Conservation (phyloP, 2,329 filamentous ascomycete species). For the Fulvia fulva region DNA sequence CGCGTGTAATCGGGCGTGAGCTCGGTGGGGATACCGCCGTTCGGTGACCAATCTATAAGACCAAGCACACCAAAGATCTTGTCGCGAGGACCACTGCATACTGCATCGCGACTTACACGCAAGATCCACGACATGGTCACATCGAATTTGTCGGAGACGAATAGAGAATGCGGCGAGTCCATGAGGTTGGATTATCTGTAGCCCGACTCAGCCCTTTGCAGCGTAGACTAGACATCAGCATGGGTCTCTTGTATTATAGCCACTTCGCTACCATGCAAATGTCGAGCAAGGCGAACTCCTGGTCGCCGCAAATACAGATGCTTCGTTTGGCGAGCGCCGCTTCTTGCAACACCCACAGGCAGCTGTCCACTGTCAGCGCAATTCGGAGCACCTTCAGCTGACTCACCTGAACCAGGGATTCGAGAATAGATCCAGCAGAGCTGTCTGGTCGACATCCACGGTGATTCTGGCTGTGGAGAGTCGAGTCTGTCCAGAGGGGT, state of each 20-base stretch:
- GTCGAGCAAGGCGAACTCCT: neutral
- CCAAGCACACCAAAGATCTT: neutral
- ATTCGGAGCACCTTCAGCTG: too few species aligned
- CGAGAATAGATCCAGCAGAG: neutral
- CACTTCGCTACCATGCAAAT: neutral
- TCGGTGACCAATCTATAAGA: neutral
- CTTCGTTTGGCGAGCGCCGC: neutral
- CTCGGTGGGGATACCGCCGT: neutral
- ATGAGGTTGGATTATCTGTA: neutral
- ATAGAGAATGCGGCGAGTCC: neutral
- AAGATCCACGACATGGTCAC: neutral
- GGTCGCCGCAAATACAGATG: neutral
- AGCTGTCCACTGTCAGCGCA: neutral
- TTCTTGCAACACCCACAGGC: conserved; percentile 1
- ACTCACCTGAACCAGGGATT: neutral
- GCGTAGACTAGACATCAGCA: neutral
- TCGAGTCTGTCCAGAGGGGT: neutral
- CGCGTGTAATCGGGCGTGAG: neutral
- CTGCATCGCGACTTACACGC: neutral
- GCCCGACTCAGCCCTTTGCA: neutral
- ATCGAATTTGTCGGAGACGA: neutral
- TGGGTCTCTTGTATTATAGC: neutral
- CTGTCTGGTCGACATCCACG: neutral
- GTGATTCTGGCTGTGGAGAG: too few species aligned
- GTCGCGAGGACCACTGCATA: neutral